Evolutionary conservation across 1,139 yeast species (phyloP).

Genomic region (Candida smagusa): DNA sequence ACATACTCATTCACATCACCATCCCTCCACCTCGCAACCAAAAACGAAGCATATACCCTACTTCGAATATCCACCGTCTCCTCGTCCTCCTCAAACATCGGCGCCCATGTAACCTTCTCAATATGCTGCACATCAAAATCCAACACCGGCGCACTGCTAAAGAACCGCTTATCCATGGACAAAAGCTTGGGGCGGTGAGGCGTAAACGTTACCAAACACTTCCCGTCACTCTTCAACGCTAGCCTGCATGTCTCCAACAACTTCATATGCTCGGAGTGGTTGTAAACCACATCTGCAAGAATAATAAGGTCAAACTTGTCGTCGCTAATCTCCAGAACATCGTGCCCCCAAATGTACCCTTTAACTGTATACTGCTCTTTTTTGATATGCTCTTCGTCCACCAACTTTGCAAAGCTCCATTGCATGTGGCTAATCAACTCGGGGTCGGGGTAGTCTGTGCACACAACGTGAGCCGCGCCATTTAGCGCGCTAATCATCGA

Average conservation of each 20-base stretch:
- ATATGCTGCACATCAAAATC: constrained; percentile 62
- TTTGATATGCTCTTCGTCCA: constrained; percentile 19
- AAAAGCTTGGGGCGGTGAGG: constrained; percentile 87
- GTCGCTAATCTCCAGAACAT: constrained; percentile 44
- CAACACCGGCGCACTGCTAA: constrained; percentile 62
- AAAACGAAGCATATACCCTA: constrained; percentile 67
- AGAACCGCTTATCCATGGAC: constrained; percentile 70
- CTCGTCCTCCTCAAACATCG: constrained; percentile 90
- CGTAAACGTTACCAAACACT: constrained; percentile 82
- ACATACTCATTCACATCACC: too few species aligned
- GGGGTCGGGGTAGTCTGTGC: constrained; percentile 92
- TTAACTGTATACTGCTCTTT: constrained; percentile 35
- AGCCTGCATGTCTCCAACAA: constrained; percentile 66
- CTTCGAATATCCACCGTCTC: constrained; percentile 78
- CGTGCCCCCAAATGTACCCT: constrained; percentile 94
- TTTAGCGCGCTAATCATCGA: constrained; percentile 68
- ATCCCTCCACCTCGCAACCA: constrained; percentile 32
- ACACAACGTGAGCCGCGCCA: constrained; percentile 63
- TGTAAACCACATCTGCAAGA: constrained; percentile 85
- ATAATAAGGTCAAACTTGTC: constrained; percentile 77
- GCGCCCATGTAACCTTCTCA: constrained; percentile 77
- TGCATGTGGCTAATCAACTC: constrained; percentile 74
- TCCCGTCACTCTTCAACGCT: constrained; percentile 58
- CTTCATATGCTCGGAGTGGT: constrained; percentile 87
- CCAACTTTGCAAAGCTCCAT: constrained; percentile 56